Conservation (phyloP, 169 alveolate species). For the Plasmodium berghei region DNA sequence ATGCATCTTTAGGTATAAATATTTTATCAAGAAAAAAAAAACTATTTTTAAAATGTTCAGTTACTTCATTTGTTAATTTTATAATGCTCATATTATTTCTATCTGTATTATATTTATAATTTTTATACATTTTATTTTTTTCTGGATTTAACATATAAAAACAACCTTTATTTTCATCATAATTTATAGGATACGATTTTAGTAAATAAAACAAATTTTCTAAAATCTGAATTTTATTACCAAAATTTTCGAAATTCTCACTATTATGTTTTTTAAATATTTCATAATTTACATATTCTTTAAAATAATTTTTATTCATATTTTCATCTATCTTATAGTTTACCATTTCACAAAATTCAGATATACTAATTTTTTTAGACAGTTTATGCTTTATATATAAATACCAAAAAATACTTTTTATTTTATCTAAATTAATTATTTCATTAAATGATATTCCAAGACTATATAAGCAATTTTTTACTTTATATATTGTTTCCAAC, state of each 20-base stretch:
- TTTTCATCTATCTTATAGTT: slow-evolving; percentile 51
- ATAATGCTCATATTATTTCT: slow-evolving; percentile 29
- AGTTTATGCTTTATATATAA: slow-evolving; percentile 38
- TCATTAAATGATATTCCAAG: slow-evolving; percentile 37
- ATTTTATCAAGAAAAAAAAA: slow-evolving; percentile 68
- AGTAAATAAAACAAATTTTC: slow-evolving; percentile 59
- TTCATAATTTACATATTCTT: slow-evolving; percentile 48
- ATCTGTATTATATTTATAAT: slow-evolving; percentile 11
- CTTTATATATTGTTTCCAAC: neutral
- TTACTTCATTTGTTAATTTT: slow-evolving; percentile 28
- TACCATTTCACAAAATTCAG: slow-evolving; percentile 42
- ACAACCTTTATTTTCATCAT: slow-evolving; percentile 76
- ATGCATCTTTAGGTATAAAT: slow-evolving; percentile 77
- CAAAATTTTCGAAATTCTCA: slow-evolving; percentile 25
- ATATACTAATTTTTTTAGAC: slow-evolving; percentile 1
- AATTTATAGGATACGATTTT: slow-evolving; percentile 73
- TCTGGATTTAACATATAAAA: slow-evolving; percentile 74
- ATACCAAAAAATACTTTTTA: slow-evolving; percentile 65
- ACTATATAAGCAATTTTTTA: slow-evolving; percentile 17
- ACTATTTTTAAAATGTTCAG: slow-evolving; percentile 49
- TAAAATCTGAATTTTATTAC: slow-evolving; percentile 34
- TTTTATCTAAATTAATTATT: slow-evolving; percentile 26
- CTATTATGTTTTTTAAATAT: slow-evolving; percentile 21
- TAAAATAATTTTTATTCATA: slow-evolving; percentile 43
- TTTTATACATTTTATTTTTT: slow-evolving; percentile 51